Base-by-base conservation (phyloP, 2,329 filamentous ascomycete genomes). In the Monilinia fructigena region DNA sequence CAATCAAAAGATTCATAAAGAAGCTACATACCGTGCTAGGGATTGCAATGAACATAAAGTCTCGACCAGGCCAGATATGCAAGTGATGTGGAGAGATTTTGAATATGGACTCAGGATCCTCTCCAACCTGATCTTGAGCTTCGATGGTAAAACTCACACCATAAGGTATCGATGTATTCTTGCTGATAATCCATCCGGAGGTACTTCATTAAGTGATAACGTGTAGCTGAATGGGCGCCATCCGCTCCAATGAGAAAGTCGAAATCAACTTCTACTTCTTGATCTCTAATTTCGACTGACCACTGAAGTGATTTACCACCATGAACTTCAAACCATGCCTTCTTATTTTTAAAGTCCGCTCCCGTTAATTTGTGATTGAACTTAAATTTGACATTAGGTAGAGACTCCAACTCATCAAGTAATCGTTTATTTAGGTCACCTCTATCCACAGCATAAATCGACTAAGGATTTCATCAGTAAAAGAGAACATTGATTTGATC, bases 31-130 rank as follows among this genome's bases (percentile, higher is more conserved):
- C 70, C 42, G 67, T 70, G 62, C 85, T 89, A 0, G 95, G 94
- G 54, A 99, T 93, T 23, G 95, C 96, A 75, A 99, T 99, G 79
- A 99, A 99, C 96, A 99, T 98, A 74, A 95, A 94, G 53, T 93
- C 88, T 73, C 88, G 89, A 42, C 91, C 93, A 0, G 95, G 95
- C 95, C 95, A 99, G 76, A 99, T 99, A 78, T 99, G 95, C 1
- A 99, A 83, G 76, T 98, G 93, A 73, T 97, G 91, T 1, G 93
- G 92, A 0, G 92, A 95, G 72, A 98, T 95, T 58, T 83, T 83
- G 76, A 96, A 98, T 71, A 77, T 81, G 38, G 79, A 77, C 55
- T 76, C 72, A 20, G 77, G 70, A 47, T 78, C 76, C 38, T 75
- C 70, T 5, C 70, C 69, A 16, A 69, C 55, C 10, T 71, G 63